Conservation (phyloP, 78 protist species). For the Chrysochromulina tobinii region DNA sequence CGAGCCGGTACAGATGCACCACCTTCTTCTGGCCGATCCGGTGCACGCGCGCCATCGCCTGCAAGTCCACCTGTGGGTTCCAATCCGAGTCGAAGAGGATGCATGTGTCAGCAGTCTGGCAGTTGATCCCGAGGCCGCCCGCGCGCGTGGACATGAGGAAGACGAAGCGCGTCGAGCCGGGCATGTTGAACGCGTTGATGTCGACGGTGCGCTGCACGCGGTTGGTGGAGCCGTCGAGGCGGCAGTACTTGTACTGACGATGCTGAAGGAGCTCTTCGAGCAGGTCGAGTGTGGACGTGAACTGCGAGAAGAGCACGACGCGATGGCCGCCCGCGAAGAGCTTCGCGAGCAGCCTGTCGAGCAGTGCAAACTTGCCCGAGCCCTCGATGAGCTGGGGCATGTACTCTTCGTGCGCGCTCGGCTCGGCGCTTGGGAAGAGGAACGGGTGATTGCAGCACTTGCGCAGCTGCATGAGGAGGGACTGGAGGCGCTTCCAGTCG, state of each 20-base stretch:
- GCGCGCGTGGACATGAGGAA: slow-evolving; percentile 90
- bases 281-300: slow-evolving; percentile 58
- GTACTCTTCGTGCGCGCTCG: neutral
- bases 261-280: slow-evolving; percentile 72
- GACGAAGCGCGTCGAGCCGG: slow-evolving; percentile 63
- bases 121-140: slow-evolving; percentile 95
- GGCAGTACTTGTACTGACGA: slow-evolving; percentile 52
- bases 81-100: slow-evolving; percentile 94
- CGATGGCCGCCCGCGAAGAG: slow-evolving; percentile 67
- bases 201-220: slow-evolving; percentile 84
- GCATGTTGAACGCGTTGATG: slow-evolving; percentile 77
- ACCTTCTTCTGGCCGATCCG: slow-evolving; percentile 90
- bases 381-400: slow-evolving; percentile 13
- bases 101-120: slow-evolving; percentile 93
- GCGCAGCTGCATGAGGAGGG: slow-evolving; percentile 66
- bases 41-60: slow-evolving; percentile 66
- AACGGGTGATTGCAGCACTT: slow-evolving; percentile 77
- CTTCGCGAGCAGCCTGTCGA: slow-evolving; percentile 80
- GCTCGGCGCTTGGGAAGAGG: slow-evolving; percentile 59
- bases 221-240: slow-evolving; percentile 81
- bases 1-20: slow-evolving; percentile 53
- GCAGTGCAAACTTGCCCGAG: slow-evolving; percentile 82
- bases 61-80: slow-evolving; percentile 82
- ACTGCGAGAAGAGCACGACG: slow-evolving; percentile 82
- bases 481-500: neutral